phyloP scores from a whole-genome alignment of 306 rosid genomes.

The Mimosa bimucronata region DNA sequence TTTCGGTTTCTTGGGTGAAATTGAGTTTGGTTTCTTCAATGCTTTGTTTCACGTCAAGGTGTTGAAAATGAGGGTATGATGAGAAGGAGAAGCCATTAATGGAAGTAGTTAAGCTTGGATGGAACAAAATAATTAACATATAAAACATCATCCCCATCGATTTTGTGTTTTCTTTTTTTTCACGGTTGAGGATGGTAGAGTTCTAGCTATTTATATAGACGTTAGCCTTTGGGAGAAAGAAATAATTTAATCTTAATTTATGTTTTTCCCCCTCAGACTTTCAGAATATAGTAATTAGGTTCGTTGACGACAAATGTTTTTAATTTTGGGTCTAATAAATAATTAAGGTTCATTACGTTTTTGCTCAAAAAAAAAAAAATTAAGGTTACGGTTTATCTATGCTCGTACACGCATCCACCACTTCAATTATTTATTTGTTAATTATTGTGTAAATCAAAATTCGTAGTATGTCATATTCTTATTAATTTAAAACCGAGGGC shows the following conservation, averaged over 20 bases:
- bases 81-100: neutral
- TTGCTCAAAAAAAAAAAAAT: too few relatives aligned
- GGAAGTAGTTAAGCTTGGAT: neutral
- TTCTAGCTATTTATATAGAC: neutral
- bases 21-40: slow-evolving; percentile 21
- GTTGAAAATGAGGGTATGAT: neutral
- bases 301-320: neutral
- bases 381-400: neutral
- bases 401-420: neutral
- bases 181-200: neutral
- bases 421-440: neutral
- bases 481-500: neutral
- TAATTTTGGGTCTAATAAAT: neutral
- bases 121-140: neutral
- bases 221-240: neutral
- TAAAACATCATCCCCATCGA: neutral
- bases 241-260: neutral
- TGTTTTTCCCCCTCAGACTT: neutral
- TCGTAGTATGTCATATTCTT: too few relatives aligned
- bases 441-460: neutral
- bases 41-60: neutral
- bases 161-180: neutral
- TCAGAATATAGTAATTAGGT: neutral
- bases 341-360: too few relatives aligned
- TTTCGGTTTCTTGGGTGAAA: slow-evolving; percentile 30